phyloP scores from a whole-genome alignment of 176 grass and related monocot species.

The Phoenix roebelenii region DNA sequence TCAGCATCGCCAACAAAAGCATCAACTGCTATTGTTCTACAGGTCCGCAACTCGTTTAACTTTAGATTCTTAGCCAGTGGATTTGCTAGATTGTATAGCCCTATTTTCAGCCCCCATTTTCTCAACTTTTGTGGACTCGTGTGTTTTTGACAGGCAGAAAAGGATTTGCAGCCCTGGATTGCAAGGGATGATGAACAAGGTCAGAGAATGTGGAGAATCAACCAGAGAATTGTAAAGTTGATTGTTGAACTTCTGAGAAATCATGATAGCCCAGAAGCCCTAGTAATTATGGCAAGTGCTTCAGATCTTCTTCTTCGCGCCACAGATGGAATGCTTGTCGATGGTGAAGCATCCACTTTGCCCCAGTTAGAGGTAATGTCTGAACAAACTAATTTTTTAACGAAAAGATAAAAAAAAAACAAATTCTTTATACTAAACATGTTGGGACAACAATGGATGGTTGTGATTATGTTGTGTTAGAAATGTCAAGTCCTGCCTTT shows the following conservation, averaged over 20 bases:
- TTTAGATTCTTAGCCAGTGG: slow-evolving; percentile 5
- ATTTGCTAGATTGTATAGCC: no score
- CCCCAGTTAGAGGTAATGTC: slow-evolving; percentile 91
- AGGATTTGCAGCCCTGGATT: slow-evolving; percentile 96
- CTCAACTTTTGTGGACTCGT: slow-evolving; percentile 31
- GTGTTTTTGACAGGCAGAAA: slow-evolving; percentile 70
- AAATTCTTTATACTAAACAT: no score
- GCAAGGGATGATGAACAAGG: slow-evolving; percentile 87
- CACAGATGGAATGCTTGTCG: slow-evolving; percentile 96
- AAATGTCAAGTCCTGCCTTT: no score
- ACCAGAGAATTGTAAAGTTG: slow-evolving; percentile 91
- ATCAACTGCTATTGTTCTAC: slow-evolving; percentile 83
- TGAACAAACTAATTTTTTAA: neutral
- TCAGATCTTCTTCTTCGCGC: slow-evolving; percentile 89
- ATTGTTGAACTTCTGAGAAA: slow-evolving; percentile 99
- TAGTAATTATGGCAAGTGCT: slow-evolving; percentile 79
- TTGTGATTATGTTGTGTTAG: no score
- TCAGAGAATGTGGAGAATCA: slow-evolving; percentile 96
- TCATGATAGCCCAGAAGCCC: slow-evolving; percentile 75
- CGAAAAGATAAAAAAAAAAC: no score
- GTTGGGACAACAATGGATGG: no score
- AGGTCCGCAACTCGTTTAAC: slow-evolving; percentile 53
- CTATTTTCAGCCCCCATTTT: slow-evolving; percentile 11
- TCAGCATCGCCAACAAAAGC: slow-evolving; percentile 95
- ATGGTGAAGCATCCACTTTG: slow-evolving; percentile 95